A percentile compares a stretch with the other conserved stretches of the same genome.
Evolutionary conservation across 2,329 filamentous ascomycete genomes (phyloP).

Genomic region (Immersiporthe knoxdaviesiana): DNA sequence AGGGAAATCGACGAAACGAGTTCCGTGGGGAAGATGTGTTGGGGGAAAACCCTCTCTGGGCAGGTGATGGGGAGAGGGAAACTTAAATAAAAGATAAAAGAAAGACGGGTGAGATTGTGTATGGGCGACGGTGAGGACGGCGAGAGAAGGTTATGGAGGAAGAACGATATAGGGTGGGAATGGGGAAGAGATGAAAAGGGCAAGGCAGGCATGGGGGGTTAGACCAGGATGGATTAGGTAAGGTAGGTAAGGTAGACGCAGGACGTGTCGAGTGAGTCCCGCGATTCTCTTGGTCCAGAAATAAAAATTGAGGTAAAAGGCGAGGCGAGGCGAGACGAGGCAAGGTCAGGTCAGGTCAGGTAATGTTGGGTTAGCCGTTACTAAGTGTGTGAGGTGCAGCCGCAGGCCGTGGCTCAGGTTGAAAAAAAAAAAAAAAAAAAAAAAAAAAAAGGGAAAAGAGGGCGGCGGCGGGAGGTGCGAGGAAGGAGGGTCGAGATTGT

Average conservation of each 20-base stretch:
- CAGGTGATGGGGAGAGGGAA: neutral
- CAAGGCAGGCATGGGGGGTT: constrained; percentile 20
- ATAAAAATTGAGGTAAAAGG: neutral
- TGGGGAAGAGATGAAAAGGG: constrained; percentile 27
- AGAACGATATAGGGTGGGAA: constrained; percentile 25
- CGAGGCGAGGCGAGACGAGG: neutral
- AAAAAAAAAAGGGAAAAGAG: too few species aligned
- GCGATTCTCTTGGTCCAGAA: constrained; percentile 1
- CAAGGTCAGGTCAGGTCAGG: neutral
- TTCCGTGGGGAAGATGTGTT: neutral
- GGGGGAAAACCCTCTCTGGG: neutral
- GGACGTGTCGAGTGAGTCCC: constrained; percentile 2
- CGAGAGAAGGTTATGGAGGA: constrained; percentile 13
- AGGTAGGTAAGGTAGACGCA: constrained; percentile 24
- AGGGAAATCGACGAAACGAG: neutral
- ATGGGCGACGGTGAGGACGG: constrained; percentile 10
- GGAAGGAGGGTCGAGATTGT: constrained; percentile 7
- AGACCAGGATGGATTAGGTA: constrained; percentile 16
- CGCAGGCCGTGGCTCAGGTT: neutral
- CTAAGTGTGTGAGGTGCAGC: constrained; percentile 3
- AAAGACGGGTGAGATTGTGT: constrained; percentile 4
- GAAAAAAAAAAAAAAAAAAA: too few species aligned
- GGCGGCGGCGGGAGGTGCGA: constrained; percentile 6
- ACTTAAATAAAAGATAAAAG: neutral
- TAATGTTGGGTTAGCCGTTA: neutral